Evolutionary conservation across 148 eudicot species (phyloP), one percentile per base, ranked within the genome.

Genomic region (Fagopyrum tataricum): DNA sequence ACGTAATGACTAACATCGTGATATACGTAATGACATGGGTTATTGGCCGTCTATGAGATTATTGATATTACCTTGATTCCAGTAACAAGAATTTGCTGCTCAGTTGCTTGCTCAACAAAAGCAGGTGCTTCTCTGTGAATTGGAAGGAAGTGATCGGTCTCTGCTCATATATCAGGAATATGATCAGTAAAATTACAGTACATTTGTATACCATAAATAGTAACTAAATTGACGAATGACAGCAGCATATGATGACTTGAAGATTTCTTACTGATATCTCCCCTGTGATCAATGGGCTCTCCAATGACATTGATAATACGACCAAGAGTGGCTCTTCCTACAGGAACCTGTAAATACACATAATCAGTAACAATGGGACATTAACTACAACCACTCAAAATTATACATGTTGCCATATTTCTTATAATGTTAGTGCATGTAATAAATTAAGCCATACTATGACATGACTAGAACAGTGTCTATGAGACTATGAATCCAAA

Each of bases 101-200:
- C 98, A 53, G 98, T 95, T 11, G 98, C 97, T 75, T 95, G 98
- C 71, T 95, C 98, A 67, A 95, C 98, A 77, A 95, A 95, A n/a
- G 98, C 73, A n/a, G 98, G 98, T 72, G 98, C 97, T 80, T 92
- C 97, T 80, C 97, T 84, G 75, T 92, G 97, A 76, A 92, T 92
- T 68, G 97, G 97, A 82, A 95, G 77, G 78, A 75, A 84, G 84
- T 95, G 97, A 46, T 91, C 96, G 76, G 98, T 95, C 74, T 80
- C 98, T 95, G 90, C 73, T 14, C 15, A 72, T 39, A 61, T 7
- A 41, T 20, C 47, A 39, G 4, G 24, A 20, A 41, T 17, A 43
- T 67, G 21, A 37, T 43, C 71, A 41, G 47, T 40, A 14, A 18
- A 67, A 15, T 15, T 20, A 67, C 66, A 31, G 37, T 31, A 31